Evolutionary conservation across 1,284 basidiomycete species (phyloP), one percentile per base, ranked within the genome.

Genomic region (Cystobasidiaceae sp.): DNA sequence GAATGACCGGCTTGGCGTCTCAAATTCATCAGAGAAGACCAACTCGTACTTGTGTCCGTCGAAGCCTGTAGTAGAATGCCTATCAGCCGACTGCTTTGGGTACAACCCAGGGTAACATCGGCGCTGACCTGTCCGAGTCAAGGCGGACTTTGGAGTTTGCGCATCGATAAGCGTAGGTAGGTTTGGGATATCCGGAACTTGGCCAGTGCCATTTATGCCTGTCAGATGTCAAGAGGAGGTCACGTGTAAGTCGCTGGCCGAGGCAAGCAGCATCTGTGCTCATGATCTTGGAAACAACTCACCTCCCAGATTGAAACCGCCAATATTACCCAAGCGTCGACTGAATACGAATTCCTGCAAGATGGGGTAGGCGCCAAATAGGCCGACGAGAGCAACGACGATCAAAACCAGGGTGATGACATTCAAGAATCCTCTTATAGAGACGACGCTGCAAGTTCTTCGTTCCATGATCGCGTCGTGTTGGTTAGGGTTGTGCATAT

Each of bases 21-120:
- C 85, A 76, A 96, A 96, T 77, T 97, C 93, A 77, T 97, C 93
- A 64, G 87, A 91, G 76, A 93, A 93, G 1, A 92, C 86, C 32
- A 97, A 83, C 23, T 77, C 71, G 60, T 74, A 76, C 17, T 37
- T 46, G 33, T 70, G 45, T 28, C 71, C 72, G 66, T 75, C 72
- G 21, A 70, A 67, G 5, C 74, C 74, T 11, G 52, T 30, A 17
- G 4, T 7, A 23, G 28, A 4, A 37, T 23, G 30, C 15, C 50
- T 68, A n/a, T 70, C 69, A 2, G 62, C 70, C 30, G n/a, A n/a
- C 11, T 33, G 51, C 17, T 15, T 27, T 15, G 50, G 3, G 3
- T 3, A 23, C 33, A 49, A 28, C 4, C 9, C n/a, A 4, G 2
- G 50, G 4, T 8, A 2, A 19, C 4, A 8, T 55, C 4, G 13